Conservation (phyloP, 371 early-diverging fungal genomes). For the Nematocida sp. region DNA sequence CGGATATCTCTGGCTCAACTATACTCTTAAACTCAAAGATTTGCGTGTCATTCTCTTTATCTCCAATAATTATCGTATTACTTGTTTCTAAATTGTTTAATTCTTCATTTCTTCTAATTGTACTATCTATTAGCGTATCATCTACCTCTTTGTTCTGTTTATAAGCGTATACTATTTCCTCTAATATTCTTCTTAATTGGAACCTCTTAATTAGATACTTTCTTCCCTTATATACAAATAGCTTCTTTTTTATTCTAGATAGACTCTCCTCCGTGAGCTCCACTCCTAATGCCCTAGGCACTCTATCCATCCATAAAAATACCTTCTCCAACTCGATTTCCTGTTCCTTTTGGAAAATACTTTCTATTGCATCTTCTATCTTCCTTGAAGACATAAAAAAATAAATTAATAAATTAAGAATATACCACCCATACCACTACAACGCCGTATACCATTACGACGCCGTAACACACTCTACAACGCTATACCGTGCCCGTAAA, state of each 20-base stretch:
- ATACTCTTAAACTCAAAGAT: constrained; percentile 50
- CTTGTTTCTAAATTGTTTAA: constrained; percentile 28
- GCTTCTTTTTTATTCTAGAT: constrained; percentile 21
- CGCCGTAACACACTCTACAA: too few relatives aligned
- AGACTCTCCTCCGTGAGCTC: background rate
- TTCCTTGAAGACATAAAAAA: too few relatives aligned
- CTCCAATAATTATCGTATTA: constrained; percentile 49
- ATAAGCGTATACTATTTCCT: constrained; percentile 19
- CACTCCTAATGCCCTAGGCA: background rate
- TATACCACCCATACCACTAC: too few relatives aligned
- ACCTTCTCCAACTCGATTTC: too few relatives aligned
- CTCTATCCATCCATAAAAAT: constrained; percentile 11
- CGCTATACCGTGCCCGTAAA: too few relatives aligned
- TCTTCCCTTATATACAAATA: constrained; percentile 14
- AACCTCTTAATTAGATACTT: constrained; percentile 12
- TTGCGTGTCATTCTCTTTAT: constrained; percentile 3
- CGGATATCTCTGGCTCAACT: too few relatives aligned
- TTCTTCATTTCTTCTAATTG: constrained; percentile 6
- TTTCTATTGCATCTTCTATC: too few relatives aligned
- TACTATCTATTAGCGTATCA: constrained; percentile 2
- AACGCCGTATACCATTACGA: too few relatives aligned
- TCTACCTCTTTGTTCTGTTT: constrained; percentile 10
- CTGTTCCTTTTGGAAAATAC: too few relatives aligned
- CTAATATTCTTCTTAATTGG: constrained; percentile 41
- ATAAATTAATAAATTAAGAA: too few relatives aligned